Evolutionary conservation across 495 filamentous ascomycete genomes (phyloP), one percentile per base, ranked within the genome.

Genomic region (Talaromyces trachyspermus): DNA sequence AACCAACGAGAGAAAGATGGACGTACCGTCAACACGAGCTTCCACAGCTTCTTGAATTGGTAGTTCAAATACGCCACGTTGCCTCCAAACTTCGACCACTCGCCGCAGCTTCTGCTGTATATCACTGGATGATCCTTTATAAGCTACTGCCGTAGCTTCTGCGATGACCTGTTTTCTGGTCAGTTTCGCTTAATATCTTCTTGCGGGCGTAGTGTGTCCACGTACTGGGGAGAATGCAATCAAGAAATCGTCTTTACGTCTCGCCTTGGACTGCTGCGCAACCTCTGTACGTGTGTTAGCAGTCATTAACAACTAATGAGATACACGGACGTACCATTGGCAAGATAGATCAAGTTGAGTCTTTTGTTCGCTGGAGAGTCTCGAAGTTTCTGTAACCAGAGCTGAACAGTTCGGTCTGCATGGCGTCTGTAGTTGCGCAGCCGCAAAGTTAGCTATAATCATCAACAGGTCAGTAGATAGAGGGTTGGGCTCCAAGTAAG

Each of bases 1-100:
- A 19, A 38, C 8, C 26, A 45, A 38, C 6, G 27, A 19, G 20
- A 8, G 15, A 15, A 1, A 15, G 30, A 33, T 18, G 30, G 20
- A 26, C 60, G 50, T 75, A 90, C 86, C 91, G 48, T 88, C 83
- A 17, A 97, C 70, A 22, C 83, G 75, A 30, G 77, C 68, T 48
- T 96, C 90, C 26, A 95, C 79, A 15, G 79, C 79, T 32, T 85
- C 80, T 56, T 92, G 79, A 41, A 92, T 84, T 1, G 81, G 77
- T 2, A 56, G 53, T 43, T 91, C 86, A 54, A 99, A 99, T n/a
- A 99, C 87, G 41, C 68, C 67, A 12, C 92, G 77, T 50, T 88
- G 79, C 58, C 84, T 80, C 94, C 92, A 97, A 2, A 97, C 92
- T 56, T 97, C 89, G 5, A 97, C 78, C 9, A 96, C 90, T 18